A percentile compares a stretch with the other conserved stretches of the same genome.
These are phyloP conservation scores for Aciculosporium take DNA, from an alignment of 2,329 filamentous ascomycete genomes.

Conservation along the genomic window DNA sequence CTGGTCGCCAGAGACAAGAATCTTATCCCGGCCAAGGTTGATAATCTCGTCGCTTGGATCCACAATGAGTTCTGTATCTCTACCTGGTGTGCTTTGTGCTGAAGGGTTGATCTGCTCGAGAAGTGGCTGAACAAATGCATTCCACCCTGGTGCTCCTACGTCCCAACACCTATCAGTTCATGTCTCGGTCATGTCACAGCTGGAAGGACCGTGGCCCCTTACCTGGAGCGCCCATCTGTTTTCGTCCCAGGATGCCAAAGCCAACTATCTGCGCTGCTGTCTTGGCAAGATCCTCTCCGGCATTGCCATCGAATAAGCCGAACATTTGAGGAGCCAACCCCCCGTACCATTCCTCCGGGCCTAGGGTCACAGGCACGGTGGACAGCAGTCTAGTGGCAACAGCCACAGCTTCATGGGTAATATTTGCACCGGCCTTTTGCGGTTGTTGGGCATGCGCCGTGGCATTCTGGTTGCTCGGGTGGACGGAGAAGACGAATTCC, in stretches of 20 bases:
- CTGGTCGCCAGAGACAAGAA: slow-evolving; percentile 32
- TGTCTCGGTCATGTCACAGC: neutral
- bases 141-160: slow-evolving; percentile 45
- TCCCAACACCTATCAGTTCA: neutral
- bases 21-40: slow-evolving; percentile 27
- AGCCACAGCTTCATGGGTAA: slow-evolving; percentile 53
- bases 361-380: slow-evolving; percentile 39
- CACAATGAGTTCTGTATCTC: slow-evolving; percentile 5
- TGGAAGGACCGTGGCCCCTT: neutral
- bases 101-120: slow-evolving; percentile 36
- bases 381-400: slow-evolving; percentile 49
- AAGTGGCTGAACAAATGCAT: slow-evolving; percentile 44
- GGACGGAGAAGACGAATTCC: slow-evolving; percentile 58
- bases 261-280: slow-evolving; percentile 25
- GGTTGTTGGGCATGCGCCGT: slow-evolving; percentile 26
- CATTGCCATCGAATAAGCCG: slow-evolving; percentile 42
- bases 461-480: slow-evolving; percentile 36
- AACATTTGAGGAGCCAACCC: slow-evolving; percentile 48
- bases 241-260: slow-evolving; percentile 52
- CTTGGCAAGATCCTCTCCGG: slow-evolving; percentile 20
- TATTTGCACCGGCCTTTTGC: slow-evolving; percentile 44
- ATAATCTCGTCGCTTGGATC: slow-evolving; percentile 24
- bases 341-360: slow-evolving; percentile 43
- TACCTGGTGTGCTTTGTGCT: slow-evolving; percentile 6
- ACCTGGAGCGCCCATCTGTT: slow-evolving; percentile 49